Evolutionary conservation across 1,284 basidiomycete species (phyloP).

Genomic region (Erythrobasidium hasegawianum): DNA sequence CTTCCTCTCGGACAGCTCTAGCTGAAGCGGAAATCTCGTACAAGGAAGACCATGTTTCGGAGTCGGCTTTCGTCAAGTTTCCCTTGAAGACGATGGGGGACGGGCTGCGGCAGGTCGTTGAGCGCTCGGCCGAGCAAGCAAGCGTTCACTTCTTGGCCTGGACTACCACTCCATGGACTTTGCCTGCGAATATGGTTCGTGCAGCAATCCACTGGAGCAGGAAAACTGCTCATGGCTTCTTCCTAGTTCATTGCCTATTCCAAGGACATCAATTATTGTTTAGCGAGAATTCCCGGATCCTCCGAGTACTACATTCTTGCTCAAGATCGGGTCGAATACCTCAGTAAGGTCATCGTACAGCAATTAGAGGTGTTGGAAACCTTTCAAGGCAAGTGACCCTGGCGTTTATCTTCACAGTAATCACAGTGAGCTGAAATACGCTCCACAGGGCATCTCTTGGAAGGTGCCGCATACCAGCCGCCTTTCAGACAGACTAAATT

Average conservation of each 20-base stretch:
- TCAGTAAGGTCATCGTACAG: slow-evolving; percentile 52
- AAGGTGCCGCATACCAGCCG: slow-evolving; percentile 64
- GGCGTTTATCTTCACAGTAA: too few species aligned
- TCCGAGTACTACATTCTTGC: slow-evolving; percentile 62
- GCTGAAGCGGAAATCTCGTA: slow-evolving; percentile 95
- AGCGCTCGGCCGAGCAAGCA: slow-evolving; percentile 43
- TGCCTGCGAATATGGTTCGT: slow-evolving; percentile 88
- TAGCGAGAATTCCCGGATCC: slow-evolving; percentile 54
- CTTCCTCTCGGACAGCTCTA: slow-evolving; percentile 86
- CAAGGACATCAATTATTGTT: slow-evolving; percentile 59
- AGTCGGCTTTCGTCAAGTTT: slow-evolving; percentile 82
- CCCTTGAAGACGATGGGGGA: slow-evolving; percentile 50
- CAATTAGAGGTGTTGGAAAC: slow-evolving; percentile 54
- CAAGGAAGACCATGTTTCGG: slow-evolving; percentile 79
- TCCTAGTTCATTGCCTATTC: slow-evolving; percentile 23
- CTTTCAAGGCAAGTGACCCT: slow-evolving; percentile 59
- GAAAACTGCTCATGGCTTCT: background rate
- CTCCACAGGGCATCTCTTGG: slow-evolving; percentile 52
- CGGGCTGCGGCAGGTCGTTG: slow-evolving; percentile 34
- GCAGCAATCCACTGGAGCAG: too few species aligned
- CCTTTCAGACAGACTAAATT: slow-evolving; percentile 55
- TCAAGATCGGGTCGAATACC: slow-evolving; percentile 60
- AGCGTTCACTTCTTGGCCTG: slow-evolving; percentile 71
- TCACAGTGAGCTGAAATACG: too few species aligned
- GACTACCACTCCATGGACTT: slow-evolving; percentile 98